Base-by-base conservation (phyloP, 768 basidiomycete genomes). In the Neoboletus subvelutipes region DNA sequence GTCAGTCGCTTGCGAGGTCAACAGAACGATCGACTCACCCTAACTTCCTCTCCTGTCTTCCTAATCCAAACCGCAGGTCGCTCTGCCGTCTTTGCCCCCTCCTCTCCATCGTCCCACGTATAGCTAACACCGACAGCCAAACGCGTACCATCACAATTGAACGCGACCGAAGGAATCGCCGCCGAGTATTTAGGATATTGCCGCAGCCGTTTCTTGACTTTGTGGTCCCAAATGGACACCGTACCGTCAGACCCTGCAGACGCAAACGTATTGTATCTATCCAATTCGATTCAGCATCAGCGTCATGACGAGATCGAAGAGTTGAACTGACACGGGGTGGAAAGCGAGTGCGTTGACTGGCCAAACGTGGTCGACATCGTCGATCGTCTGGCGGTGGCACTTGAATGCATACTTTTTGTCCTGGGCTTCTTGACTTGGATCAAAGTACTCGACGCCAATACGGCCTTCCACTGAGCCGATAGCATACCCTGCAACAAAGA, bases 401-500 rank as follows among this genome's bases (percentile, higher is more conserved):
- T 97, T 94, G 83, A 98, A 99, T 3, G 97, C 97, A 71, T 86
- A 73, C 26, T 72, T 87, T 63, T 83, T 80, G n/a, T 88, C 86
- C 71, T 98, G 96, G 0, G 80, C 78, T 26, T 83, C 83, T 0
- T 86, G 80, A 4, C 83, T 83, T 2, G 91, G 85, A 61, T 98
- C 92, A 63, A 97, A 95, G 71, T 96, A 99, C 71, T 99, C 97
- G 31, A 98, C 94, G 0, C 95, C 94, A 56, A 98, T 97, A 24
- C 97, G 83, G 1, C 97, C 97, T 66, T 99, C 97, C 15, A 95
- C 93, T 0, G 92, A 94, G 0, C 89, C 91, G 0, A 88, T 92
- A 12, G 94, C 94, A 72, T 92, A 99, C 12, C 96, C 94, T 92
- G 64, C 17, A 20, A 53, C 39, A 4, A 28, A 18, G n/a, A 39